Evolutionary conservation across 495 filamentous ascomycete genomes (phyloP).

Genomic region (Entonaema liquescens): DNA sequence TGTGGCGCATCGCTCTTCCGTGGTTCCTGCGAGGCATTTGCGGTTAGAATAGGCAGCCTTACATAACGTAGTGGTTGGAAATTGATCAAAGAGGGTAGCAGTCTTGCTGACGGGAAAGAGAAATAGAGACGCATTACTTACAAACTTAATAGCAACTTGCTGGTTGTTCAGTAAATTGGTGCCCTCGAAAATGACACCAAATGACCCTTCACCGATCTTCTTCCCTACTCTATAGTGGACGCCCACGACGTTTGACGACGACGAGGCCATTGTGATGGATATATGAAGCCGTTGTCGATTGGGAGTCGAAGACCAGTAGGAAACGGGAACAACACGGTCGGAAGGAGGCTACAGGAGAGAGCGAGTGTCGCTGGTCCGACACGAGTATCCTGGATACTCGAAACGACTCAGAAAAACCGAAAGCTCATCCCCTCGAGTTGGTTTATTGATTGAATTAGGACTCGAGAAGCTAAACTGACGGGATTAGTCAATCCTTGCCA

Average conservation of each 20-base stretch:
- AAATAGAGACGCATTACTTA: constrained; percentile 59
- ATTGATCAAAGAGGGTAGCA: constrained; percentile 1
- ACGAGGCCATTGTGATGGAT: constrained; percentile 82
- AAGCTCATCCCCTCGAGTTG: constrained; percentile 41
- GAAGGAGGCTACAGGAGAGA: constrained; percentile 14
- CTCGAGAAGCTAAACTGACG: constrained; percentile 34
- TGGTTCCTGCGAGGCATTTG: constrained; percentile 72
- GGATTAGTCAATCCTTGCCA: constrained; percentile 39
- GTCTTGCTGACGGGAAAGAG: background rate
- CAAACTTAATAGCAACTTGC: constrained; percentile 99
- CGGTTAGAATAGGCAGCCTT: constrained; percentile 20
- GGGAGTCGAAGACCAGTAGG: constrained; percentile 2
- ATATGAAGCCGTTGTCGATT: constrained; percentile 6
- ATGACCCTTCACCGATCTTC: constrained; percentile 99
- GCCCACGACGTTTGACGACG: constrained; percentile 96
- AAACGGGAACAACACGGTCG: constrained; percentile 22
- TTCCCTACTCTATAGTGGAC: constrained; percentile 99
- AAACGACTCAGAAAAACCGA: constrained; percentile 36
- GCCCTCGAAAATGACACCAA: constrained; percentile 98
- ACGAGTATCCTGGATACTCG: constrained; percentile 37
- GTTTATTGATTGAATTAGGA: constrained; percentile 23
- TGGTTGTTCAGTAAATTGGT: constrained; percentile 99
- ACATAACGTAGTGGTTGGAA: background rate
- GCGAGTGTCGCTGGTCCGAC: constrained; percentile 32
- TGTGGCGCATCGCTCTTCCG: constrained; percentile 98